Evolutionary conservation across 768 basidiomycete genomes (phyloP), one percentile per base, ranked within the genome.

Genomic region (Stropharia rugosoannulata): DNA sequence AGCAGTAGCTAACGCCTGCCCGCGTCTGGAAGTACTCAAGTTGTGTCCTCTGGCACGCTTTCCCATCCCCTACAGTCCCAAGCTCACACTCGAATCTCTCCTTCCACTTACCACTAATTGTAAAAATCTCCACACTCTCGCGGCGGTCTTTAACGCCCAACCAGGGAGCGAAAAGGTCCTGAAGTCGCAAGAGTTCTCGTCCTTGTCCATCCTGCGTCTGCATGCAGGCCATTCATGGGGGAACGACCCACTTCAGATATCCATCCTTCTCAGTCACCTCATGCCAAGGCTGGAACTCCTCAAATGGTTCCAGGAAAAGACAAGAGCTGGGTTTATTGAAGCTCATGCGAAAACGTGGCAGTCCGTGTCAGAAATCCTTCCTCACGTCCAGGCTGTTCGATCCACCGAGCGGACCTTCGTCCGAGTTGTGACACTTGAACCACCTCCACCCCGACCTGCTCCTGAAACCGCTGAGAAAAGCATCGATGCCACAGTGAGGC

Each of bases 291-390:
- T 90, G 43, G 87, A 90, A 65, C 75, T 71, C 25, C 68, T 92
- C 49, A 87, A 85, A 68, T 90, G 82, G 82, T 90, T 90, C 76
- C 83, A 86, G 62, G 88, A 89, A 64, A 87, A 85, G 70, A 90
- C 83, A 62, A 78, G 89, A n/a, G 77, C 81, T 0, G 86, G 87
- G 4, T 86, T 78, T 61, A 74, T 85, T 47, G 89, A 92, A 66
- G 74, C 77, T 32, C 84, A 90, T 61, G 82, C 84, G 10, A 78
- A 77, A 53, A 79, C 74, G 16, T 92, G 90, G 90, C 86, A 89
- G 68, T 79, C 73, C 46, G 84, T 84, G 27, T 76, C 76, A 1
- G 87, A 90, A 48, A 81, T 79, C 60, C 77, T 92, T 53, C 89
- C 90, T n/a, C 83, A 84, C 65, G 68, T 92, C 22, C 90, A 91